Evolutionary conservation across 108 stramenopile species (phyloP), one percentile per base, ranked within the genome.

Genomic region (Aurantiochytrium sp.): DNA sequence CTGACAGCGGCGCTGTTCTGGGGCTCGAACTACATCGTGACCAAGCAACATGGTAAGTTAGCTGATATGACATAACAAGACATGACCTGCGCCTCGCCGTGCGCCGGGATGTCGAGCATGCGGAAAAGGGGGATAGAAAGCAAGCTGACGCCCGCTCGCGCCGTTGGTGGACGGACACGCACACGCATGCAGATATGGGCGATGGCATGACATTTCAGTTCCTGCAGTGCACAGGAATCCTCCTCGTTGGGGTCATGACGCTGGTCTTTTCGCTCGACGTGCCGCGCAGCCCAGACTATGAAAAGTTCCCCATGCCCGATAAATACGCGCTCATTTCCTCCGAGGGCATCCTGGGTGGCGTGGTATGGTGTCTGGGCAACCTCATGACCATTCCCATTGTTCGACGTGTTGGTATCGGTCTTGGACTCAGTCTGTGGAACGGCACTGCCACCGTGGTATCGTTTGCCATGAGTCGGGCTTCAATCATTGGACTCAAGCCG

Each of bases 171-270:
- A 23, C 19, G 19, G 19, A 59, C n/a, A 23, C 59, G 59, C 19
- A 59, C n/a, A 19, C 59, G 19, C 21, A 59, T n/a, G n/a, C 64
- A 69, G 64, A 69, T 45, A 83, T 83, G 76, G 76, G 51, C 49
- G 76, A 83, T 53, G 76, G 76, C 49, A 53, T 83, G 76, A 47
- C 45, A 14, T 83, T 83, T 53, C 76, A 83, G 76, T 83, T 83
- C 28, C 76, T 83, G 25, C 76, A 53, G 4, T 83, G 76, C 51
- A 83, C 76, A 6, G 76, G 76, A 23, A 83, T 83, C 4, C 28
- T 83, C 0, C 51, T 83, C 49, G 76, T 83, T 12, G 76, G 76
- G 10, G 51, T 83, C 51, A 83, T 83, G 76, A 53, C 76, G n/a
- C 76, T 83, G 6, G 51, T 83, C n/a, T 83, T 47, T 3, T 47